Conservation (phyloP, 495 filamentous ascomycete species). For the Trichodelitschia bisporula region DNA sequence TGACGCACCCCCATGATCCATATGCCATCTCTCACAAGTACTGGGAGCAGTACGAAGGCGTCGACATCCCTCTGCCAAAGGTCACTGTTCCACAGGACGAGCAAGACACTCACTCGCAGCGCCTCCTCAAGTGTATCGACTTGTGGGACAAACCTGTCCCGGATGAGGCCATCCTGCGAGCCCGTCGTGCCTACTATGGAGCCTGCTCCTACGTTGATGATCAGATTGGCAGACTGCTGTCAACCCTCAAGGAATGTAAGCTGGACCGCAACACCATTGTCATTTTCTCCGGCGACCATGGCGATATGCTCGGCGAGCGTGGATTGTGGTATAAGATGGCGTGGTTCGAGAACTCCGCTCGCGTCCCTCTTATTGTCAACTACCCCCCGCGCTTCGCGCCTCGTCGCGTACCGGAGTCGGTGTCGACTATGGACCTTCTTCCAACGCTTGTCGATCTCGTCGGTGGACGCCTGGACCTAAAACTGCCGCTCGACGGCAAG, state of each 20-base stretch:
- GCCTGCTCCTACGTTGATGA: conserved; percentile 77
- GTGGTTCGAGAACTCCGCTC: conserved; percentile 64
- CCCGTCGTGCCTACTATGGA: conserved; percentile 66
- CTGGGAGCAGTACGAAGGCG: conserved; percentile 70
- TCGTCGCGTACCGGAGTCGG: conserved; percentile 46
- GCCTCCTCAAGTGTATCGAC: conserved; percentile 58
- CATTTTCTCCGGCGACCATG: conserved; percentile 72
- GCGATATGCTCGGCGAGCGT: conserved; percentile 79
- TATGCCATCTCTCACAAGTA: conserved; percentile 75
- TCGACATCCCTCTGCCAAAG: conserved; percentile 62
- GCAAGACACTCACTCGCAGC: conserved; percentile 60
- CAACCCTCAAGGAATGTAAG: conserved; percentile 44
- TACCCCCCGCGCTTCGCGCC: conserved; percentile 41
- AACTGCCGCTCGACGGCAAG: conserved; percentile 27
- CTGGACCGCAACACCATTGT: conserved; percentile 64
- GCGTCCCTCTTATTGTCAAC: conserved; percentile 58
- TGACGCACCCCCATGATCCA: conserved; percentile 80
- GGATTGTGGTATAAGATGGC: conserved; percentile 90
- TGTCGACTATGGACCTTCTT: conserved; percentile 66
- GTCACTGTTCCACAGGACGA: conserved; percentile 47
- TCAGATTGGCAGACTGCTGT: conserved; percentile 54
- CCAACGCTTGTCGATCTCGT: conserved; percentile 68
- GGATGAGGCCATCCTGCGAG: conserved; percentile 54
- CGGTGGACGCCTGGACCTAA: conserved; percentile 28
- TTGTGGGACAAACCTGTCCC: conserved; percentile 52